Evolutionary conservation across 2,329 filamentous ascomycete genomes (phyloP).

Genomic region (Exophiala sp.): DNA sequence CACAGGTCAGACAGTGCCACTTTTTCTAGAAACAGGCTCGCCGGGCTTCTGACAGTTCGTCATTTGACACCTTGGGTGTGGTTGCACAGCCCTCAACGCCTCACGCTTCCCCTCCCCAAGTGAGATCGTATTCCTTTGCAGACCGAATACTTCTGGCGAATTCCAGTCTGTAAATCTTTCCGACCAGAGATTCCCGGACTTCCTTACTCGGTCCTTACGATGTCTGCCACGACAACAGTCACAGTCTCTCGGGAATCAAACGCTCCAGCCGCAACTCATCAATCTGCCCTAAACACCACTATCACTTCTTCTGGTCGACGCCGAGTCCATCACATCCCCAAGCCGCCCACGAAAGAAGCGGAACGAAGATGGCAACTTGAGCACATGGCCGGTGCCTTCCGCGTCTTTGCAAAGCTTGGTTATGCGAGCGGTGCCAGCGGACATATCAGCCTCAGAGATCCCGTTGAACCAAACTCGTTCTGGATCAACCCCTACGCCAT

Average conservation of each 20-base stretch:
- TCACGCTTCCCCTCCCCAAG: too few relatives aligned
- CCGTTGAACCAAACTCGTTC: conserved; percentile 51
- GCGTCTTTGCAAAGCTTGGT: conserved; percentile 56
- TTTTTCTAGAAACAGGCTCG: too few relatives aligned
- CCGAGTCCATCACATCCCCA: conserved; percentile 27
- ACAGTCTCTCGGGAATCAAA: not conserved
- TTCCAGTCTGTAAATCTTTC: too few relatives aligned
- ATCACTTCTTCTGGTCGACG: conserved; percentile 48
- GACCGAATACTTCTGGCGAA: too few relatives aligned
- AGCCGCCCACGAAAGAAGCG: conserved; percentile 41
- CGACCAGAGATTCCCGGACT: too few relatives aligned
- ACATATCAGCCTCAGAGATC: conserved; percentile 58
- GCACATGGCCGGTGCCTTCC: conserved; percentile 54
- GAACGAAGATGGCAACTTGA: conserved; percentile 55
- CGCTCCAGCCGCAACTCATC: conserved; percentile 46
- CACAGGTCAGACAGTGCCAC: too few relatives aligned
- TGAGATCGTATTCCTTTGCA: too few relatives aligned
- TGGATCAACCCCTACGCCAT: conserved; percentile 43
- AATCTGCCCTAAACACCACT: conserved; percentile 55
- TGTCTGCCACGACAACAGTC: not conserved
- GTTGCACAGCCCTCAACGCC: too few relatives aligned
- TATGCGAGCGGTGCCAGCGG: conserved; percentile 61
- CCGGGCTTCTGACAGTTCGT: too few relatives aligned
- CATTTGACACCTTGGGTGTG: too few relatives aligned
- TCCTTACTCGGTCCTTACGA: not conserved